Evolutionary conservation across 306 rosid genomes (phyloP).

Genomic region (Ormosia semicastrata): DNA sequence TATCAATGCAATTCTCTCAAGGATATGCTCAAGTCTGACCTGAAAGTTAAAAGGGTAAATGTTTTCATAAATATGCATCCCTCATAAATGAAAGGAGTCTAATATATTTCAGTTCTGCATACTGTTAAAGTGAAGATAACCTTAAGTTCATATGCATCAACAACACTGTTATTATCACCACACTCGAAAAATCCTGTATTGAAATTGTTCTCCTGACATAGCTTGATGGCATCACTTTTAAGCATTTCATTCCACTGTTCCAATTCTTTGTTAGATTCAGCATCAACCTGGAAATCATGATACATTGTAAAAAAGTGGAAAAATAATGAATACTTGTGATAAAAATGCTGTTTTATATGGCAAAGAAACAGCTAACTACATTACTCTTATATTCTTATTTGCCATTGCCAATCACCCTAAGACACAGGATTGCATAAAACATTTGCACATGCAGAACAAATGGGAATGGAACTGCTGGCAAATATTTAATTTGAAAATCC

Average conservation of each 20-base stretch:
- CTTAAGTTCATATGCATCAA: slow-evolving; percentile 96
- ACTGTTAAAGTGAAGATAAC: slow-evolving; percentile 36
- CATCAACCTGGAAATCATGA: slow-evolving; percentile 63
- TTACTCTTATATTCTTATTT: neutral
- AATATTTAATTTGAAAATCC: neutral
- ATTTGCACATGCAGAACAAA: slow-evolving; percentile 5
- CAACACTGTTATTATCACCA: slow-evolving; percentile 68
- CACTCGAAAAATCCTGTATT: slow-evolving; percentile 94
- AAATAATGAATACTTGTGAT: neutral
- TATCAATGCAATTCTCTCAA: slow-evolving; percentile 85
- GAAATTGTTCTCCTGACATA: slow-evolving; percentile 92
- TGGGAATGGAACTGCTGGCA: neutral
- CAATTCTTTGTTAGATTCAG: slow-evolving; percentile 85
- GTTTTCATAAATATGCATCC: slow-evolving; percentile 2
- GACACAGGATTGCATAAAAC: neutral
- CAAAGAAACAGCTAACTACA: neutral
- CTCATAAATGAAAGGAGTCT: neutral
- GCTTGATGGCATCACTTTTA: slow-evolving; percentile 76
- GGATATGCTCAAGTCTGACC: slow-evolving; percentile 97
- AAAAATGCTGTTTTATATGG: neutral
- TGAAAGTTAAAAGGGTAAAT: slow-evolving; percentile 38
- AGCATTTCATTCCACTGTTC: slow-evolving; percentile 99
- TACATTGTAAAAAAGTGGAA: neutral
- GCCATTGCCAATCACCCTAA: neutral
- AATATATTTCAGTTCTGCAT: neutral